Conservation (phyloP, 2,329 filamentous ascomycete genomes). For the Neocucurbitaria cava region DNA sequence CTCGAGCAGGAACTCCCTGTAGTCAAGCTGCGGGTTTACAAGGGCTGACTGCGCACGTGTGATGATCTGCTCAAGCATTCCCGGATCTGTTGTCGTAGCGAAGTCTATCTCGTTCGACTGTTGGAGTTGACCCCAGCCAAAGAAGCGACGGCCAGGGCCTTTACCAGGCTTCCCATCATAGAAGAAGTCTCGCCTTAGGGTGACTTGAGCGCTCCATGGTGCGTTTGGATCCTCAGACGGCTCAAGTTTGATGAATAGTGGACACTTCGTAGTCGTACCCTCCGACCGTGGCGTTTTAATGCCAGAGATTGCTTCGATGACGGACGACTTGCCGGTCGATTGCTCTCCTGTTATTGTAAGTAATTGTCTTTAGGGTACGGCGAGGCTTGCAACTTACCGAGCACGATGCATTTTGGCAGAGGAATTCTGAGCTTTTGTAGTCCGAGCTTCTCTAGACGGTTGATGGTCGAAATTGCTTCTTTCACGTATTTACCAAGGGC, state of each 20-base stretch:
- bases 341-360: slow-evolving; percentile 64
- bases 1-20: slow-evolving; percentile 47
- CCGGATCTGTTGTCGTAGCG: slow-evolving; percentile 66
- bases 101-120: slow-evolving; percentile 62
- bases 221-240: slow-evolving; percentile 54
- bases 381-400: slow-evolving; percentile 58
- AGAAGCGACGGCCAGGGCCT: slow-evolving; percentile 59
- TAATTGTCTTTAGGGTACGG: background rate
- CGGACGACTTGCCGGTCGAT: slow-evolving; percentile 79
- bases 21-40: slow-evolving; percentile 68
- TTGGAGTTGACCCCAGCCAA: slow-evolving; percentile 65
- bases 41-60: slow-evolving; percentile 79
- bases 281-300: slow-evolving; percentile 74
- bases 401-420: slow-evolving; percentile 79
- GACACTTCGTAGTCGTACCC: slow-evolving; percentile 81
- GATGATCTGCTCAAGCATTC: slow-evolving; percentile 71
- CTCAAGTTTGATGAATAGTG: slow-evolving; percentile 77
- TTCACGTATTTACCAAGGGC: slow-evolving; percentile 68
- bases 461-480: slow-evolving; percentile 69
- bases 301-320: slow-evolving; percentile 59
- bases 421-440: slow-evolving; percentile 72
- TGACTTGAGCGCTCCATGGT: slow-evolving; percentile 72
- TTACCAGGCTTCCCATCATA: slow-evolving; percentile 54
- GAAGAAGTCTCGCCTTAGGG: slow-evolving; percentile 69
- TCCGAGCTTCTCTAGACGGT: slow-evolving; percentile 70